Evolutionary conservation across 2,329 filamentous ascomycete genomes (phyloP).

Genomic region (Fusarium sp.): DNA sequence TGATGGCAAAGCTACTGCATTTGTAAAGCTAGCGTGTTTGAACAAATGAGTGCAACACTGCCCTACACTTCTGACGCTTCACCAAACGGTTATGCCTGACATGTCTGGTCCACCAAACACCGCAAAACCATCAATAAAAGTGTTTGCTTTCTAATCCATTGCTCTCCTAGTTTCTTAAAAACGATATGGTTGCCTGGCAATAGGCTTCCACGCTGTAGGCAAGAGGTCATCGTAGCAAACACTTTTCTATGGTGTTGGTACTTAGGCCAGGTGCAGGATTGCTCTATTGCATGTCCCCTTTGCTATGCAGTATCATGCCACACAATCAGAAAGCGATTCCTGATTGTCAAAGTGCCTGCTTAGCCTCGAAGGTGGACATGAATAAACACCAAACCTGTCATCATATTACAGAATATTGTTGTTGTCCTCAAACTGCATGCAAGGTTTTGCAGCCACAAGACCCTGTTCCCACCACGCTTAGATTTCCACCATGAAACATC

Average conservation of each 20-base stretch:
- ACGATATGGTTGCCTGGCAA: fast-evolving
- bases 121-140: neutral
- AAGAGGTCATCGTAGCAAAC: fast-evolving
- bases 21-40: neutral
- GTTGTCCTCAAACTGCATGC: neutral
- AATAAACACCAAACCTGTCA: too few species aligned
- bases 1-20: neutral
- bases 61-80: too few species aligned
- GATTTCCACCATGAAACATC: fast-evolving
- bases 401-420: neutral
- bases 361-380: too few species aligned
- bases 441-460: fast-evolving
- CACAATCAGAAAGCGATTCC: neutral
- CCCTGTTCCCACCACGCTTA: fast-evolving
- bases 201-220: too few species aligned
- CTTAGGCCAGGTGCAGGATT: neutral
- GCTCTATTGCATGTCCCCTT: neutral
- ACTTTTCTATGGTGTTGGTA: neutral
- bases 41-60: neutral
- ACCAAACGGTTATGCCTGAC: fast-evolving
- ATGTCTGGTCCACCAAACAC: neutral
- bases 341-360: too few species aligned
- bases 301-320: neutral
- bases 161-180: fast-evolving
- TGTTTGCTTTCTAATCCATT: fast-evolving